Evolutionary conservation across 306 rosid species (phyloP).

Genomic region (Vigna trinervia): DNA sequence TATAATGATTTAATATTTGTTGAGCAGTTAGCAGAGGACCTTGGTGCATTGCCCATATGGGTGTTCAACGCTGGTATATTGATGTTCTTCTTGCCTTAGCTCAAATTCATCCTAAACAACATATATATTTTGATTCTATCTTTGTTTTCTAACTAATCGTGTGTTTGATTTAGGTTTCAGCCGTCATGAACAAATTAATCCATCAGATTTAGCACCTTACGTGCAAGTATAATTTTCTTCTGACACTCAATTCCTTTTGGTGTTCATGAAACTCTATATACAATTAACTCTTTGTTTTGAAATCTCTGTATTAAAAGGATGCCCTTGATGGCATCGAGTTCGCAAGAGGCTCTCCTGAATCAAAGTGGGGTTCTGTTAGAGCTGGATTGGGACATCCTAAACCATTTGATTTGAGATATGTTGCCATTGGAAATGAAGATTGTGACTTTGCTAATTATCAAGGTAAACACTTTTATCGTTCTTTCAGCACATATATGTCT

Average conservation of each 20-base stretch:
- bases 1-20: not conserved
- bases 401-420: slow-evolving; percentile 83
- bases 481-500: not conserved
- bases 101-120: not conserved
- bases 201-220: slow-evolving; percentile 69
- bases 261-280: not conserved
- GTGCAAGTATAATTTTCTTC: slow-evolving; percentile 60
- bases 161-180: slow-evolving; percentile 64
- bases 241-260: not conserved
- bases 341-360: slow-evolving; percentile 75
- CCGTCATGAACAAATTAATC: slow-evolving; percentile 68
- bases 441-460: slow-evolving; percentile 71
- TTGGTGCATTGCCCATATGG: slow-evolving; percentile 82
- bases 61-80: slow-evolving; percentile 86
- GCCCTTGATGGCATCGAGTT: slow-evolving; percentile 93
- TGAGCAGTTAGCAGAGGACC: slow-evolving; percentile 86
- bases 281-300: not conserved
- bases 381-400: slow-evolving; percentile 82
- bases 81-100: not conserved
- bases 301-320: slow-evolving; percentile 56
- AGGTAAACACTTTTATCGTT: slow-evolving; percentile 51
- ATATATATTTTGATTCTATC: not conserved
- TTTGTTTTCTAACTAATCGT: slow-evolving; percentile 35
- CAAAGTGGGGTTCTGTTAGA: slow-evolving; percentile 87
- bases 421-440: slow-evolving; percentile 92